Evolutionary conservation across 139 green algal genomes (phyloP), one percentile per base, ranked within the genome.

Genomic region (Picochlorum sp.): DNA sequence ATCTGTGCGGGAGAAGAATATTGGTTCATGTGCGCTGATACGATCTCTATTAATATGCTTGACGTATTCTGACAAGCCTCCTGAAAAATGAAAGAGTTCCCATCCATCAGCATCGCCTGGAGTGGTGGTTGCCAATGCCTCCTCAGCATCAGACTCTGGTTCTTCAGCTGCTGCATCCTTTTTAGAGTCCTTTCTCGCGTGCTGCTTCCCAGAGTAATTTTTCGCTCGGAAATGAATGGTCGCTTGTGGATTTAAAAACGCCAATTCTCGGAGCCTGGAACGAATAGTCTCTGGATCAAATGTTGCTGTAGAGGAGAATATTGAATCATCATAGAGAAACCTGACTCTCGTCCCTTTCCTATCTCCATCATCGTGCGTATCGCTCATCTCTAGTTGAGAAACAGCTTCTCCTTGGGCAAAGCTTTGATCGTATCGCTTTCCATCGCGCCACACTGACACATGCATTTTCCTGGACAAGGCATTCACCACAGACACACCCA

Each of bases 401-500:
- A 74, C 18, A 0, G 86, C 71, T 8, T 51, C 41, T 18, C 92
- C 92, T 6, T 83, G 69, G 31, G 67, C 56, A 74, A 85, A 98
- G 5, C 13, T 31, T 77, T 97, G 92, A 14, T 21, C 31, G 66
- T 85, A 85, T 67, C 82, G 45, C 37, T 38, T 37, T 6, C 84
- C 84, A 15, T 74, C 71, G 9, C 89, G 68, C 78, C 78, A 86
- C 45, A 94, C 86, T 3, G 64, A 85, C 16, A 91, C 87, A 41
- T 90, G 74, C 15, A 97, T 68, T 18, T 74, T n/a, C 52, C 85
- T 66, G 26, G 82, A 92, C 4, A 99, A 83, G 1, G 94, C 94
- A 71, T 99, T 99, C 16, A 97, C 92, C 6, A 98, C 93, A 14
- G 75, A 90, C 16, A 97, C 68, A 50, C 93, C 93, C 18, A 98